A percentile compares a stretch with the other conserved stretches of the same genome.
phyloP scores from a whole-genome alignment of 2,329 filamentous ascomycete species.

The Cladosporium oxysporum region DNA sequence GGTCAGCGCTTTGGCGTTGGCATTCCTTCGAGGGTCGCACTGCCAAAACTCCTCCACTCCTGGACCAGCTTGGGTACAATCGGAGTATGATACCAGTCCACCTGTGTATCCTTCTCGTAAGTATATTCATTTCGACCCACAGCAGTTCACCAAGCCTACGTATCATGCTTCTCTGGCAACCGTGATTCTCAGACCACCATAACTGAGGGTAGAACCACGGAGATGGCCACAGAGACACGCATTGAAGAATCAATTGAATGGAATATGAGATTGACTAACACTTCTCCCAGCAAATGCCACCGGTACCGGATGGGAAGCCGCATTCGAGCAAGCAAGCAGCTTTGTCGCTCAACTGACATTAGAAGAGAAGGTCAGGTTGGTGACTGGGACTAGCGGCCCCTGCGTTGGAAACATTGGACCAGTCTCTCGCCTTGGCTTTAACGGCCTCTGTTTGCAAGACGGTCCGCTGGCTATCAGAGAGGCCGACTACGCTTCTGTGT shows the following conservation, averaged over 20 bases:
- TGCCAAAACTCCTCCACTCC: conserved; percentile 22
- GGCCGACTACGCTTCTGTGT: conserved; percentile 41
- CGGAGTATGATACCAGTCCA: conserved; percentile 29
- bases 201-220: neutral
- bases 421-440: conserved; percentile 35
- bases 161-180: neutral
- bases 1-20: neutral
- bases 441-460: conserved; percentile 43
- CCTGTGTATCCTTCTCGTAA: conserved; percentile 30
- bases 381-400: conserved; percentile 31
- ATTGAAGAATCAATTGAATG: neutral
- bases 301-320: conserved; percentile 28
- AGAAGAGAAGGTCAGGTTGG: conserved; percentile 28
- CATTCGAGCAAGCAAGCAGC: conserved; percentile 25
- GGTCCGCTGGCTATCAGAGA: conserved; percentile 44
- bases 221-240: neutral
- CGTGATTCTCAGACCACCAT: neutral
- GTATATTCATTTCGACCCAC: neutral
- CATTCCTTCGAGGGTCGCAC: neutral
- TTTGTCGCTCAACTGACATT: conserved; percentile 28
- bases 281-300: conserved; percentile 26
- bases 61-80: conserved; percentile 27
- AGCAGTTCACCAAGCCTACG: neutral
- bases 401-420: conserved; percentile 65
- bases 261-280: neutral